Evolutionary conservation across 1,284 basidiomycete species (phyloP).

Genomic region (Apiotrichum montevideense): DNA sequence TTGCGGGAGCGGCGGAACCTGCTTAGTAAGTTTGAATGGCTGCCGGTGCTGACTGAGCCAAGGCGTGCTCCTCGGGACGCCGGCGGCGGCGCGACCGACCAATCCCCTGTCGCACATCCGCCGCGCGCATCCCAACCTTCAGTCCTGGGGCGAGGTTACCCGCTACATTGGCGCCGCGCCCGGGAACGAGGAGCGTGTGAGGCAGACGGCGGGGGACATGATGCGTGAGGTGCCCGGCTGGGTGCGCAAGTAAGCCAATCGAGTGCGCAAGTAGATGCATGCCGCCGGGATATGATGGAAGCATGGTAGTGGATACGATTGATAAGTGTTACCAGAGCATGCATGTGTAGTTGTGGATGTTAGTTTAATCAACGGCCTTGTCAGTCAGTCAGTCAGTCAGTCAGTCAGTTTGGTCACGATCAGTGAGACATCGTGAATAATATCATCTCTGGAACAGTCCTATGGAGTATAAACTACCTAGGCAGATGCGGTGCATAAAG

Average conservation of each 20-base stretch:
- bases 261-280: neutral
- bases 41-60: neutral
- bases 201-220: slow-evolving; percentile 3
- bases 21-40: neutral
- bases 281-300: too few relatives aligned
- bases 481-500: neutral
- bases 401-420: too few relatives aligned
- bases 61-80: neutral
- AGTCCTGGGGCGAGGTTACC: slow-evolving; percentile 4
- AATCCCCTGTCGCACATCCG: slow-evolving; percentile 4
- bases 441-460: neutral
- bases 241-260: neutral
- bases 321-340: too few relatives aligned
- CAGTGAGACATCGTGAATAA: neutral
- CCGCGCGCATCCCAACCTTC: neutral
- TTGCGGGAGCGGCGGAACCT: neutral
- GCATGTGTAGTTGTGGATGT: too few relatives aligned
- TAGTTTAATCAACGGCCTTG: too few relatives aligned
- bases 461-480: neutral
- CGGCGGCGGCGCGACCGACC: neutral
- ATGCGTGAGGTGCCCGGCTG: neutral
- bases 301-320: too few relatives aligned
- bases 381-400: too few relatives aligned
- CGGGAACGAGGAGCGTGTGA: slow-evolving; percentile 10
- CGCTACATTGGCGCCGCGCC: slow-evolving; percentile 1